Evolutionary conservation across 192 early-diverging fungal species (phyloP).

Genomic region (Entomortierella chlamydospora): DNA sequence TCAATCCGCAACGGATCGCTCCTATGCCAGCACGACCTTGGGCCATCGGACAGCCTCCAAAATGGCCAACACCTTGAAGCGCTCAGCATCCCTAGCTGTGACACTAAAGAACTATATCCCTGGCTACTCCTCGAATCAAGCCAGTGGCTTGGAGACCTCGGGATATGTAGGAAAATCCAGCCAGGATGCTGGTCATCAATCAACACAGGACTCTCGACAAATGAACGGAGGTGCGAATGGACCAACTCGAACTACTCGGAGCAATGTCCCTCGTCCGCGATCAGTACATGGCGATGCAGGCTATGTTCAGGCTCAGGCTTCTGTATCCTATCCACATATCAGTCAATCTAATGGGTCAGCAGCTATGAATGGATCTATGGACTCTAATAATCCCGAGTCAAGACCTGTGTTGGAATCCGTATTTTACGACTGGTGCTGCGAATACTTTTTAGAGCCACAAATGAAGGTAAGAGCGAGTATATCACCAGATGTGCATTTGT

Average conservation of each 20-base stretch:
- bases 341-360: slow-evolving; percentile 5
- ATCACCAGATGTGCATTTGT: too few relatives aligned
- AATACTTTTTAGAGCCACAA: slow-evolving; percentile 90
- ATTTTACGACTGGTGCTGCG: slow-evolving; percentile 88
- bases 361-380: slow-evolving; percentile 18
- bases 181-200: slow-evolving; percentile 1
- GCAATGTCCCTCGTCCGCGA: slow-evolving; percentile 24
- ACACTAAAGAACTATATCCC: slow-evolving; percentile 54
- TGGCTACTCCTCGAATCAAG: slow-evolving; percentile 22
- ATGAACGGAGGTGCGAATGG: slow-evolving; percentile 20
- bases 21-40: slow-evolving; percentile 30
- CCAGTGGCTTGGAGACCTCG: neutral
- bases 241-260: slow-evolving; percentile 12
- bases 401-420: slow-evolving; percentile 67
- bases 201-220: slow-evolving; percentile 7
- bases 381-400: slow-evolving; percentile 46
- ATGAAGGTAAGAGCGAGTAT: slow-evolving; percentile 69
- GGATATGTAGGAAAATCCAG: neutral
- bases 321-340: slow-evolving; percentile 16
- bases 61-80: slow-evolving; percentile 53
- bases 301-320: slow-evolving; percentile 22
- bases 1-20: slow-evolving; percentile 23
- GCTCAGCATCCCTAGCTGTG: slow-evolving; percentile 55
- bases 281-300: slow-evolving; percentile 47
- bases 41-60: slow-evolving; percentile 36